Evolutionary conservation across 305 asterid species (phyloP), one percentile per base, ranked within the genome.

Genomic region (Solanum aculeatissimum): DNA sequence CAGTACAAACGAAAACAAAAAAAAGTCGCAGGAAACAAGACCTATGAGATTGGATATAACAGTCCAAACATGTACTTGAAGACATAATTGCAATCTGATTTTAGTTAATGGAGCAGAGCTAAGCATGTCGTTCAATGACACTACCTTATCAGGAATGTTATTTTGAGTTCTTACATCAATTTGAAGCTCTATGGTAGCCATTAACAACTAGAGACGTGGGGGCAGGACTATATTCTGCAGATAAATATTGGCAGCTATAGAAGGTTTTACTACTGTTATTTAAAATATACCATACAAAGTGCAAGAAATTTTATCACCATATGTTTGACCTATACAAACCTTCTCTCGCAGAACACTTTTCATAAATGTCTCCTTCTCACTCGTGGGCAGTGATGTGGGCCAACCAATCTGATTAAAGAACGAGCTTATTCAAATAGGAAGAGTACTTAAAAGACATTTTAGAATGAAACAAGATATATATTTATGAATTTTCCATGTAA

Each of bases 351-450:
- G 92, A 89, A 95, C 97, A 66, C 85, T 92, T 92, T 90, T 93
- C 90, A 93, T 83, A 82, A 96, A 96, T 83, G 91, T 65, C 75
- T 88, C 93, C 87, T 95, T 92, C 95, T 96, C 99, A 81, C 85
- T 94, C 9, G 99, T 95, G 85, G 99, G 93, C 83, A 96, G 92
- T 77, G 98, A 92, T 84, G 97, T 95, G 81, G 99, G 99, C 99
- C 99, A 96, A 86, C 98, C 98, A 91, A 95, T 92, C 99, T 95
- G 94, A 86, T 83, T 38, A 86, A 54, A 80, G 63, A 77, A 77
- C 65, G 51, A 51, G 65, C 45, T 29, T 77, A 77, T 77, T 77
- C 19, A 9, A 77, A 29, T 53, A 51, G 82, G 65, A 77, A 29
- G 65, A 13, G 65, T 49, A 29, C 65, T 51, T 77, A 11, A 29